Base-by-base conservation (phyloP, 148 eudicot species). In the Selenicereus undatus region DNA sequence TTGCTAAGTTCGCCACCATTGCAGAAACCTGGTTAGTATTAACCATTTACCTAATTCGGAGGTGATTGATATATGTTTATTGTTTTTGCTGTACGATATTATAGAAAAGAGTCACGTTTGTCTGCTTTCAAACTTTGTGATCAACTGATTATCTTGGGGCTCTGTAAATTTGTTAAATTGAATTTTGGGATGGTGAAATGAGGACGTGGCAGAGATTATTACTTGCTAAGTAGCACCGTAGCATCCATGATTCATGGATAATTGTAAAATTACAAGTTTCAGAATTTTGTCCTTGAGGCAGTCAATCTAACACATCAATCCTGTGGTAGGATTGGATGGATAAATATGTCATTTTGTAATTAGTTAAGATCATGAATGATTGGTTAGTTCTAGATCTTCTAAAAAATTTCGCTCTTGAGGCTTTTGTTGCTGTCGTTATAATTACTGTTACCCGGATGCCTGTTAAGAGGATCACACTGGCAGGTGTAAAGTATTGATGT, bases 1-100 rank as follows among this genome's bases (percentile, higher is more conserved):
- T 92, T 11, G 89, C 87, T 20, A 94, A 94, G 77, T 94, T 94
- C 39, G 80, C 97, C 51, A 91, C 97, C 80, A 86, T 94, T 85
- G 90, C 98, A 30, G 97, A 92, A 50, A 88, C 93, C n/a, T 94
- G 98, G 97, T 92, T 35, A 66, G 88, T 83, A 17, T 66, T 12
- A 22, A 30, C 1, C 68, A 51, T 39, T 69, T 35, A 6, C 20
- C 30, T 50, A 7, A 54, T 43, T 43, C 8, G 48, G 21, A 36
- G n/a, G n/a, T 30, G 27, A n/a, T 1, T 62, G 22, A 22, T 62
- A n/a, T 48, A 11, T 39, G 43, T 39, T 39, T 39, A 39, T 4
- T 52, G 24, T n/a, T n/a, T 18, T 21, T 60, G 22, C n/a, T 18
- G 22, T 21, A 22, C 20, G n/a, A 60, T 10, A 26, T 26, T 27